Conservation (phyloP, 2,329 filamentous ascomycete genomes). For the Aspergillus versicolor region DNA sequence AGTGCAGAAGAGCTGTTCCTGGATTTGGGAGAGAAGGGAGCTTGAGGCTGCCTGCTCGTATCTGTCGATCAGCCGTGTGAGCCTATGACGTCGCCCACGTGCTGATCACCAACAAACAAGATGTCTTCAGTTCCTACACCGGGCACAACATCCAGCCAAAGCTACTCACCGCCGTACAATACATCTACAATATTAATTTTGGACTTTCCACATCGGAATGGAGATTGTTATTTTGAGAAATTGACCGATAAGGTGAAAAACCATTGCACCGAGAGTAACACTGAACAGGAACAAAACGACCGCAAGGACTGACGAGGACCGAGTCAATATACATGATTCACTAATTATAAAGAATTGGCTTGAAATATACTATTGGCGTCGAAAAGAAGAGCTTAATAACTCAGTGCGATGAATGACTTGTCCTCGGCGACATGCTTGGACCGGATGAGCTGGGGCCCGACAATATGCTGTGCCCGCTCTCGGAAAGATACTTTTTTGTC, state of each 20-base stretch:
- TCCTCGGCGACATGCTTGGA: not conserved
- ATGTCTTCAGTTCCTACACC: not conserved
- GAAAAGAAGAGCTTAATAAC: not conserved
- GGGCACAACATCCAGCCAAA: not conserved
- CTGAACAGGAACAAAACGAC: not conserved
- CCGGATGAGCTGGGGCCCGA: not conserved
- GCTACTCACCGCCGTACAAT: not conserved
- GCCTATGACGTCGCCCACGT: constrained; percentile 40
- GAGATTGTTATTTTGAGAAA: not conserved
- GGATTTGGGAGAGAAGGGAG: not conserved
- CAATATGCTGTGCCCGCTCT: not conserved
- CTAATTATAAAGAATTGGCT: not conserved
- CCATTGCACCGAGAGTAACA: not conserved
- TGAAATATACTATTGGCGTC: not conserved
- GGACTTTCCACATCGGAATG: not conserved
- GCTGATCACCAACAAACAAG: constrained; percentile 14
- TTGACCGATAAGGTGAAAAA: not conserved
- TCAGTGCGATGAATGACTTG: constrained; percentile 1
- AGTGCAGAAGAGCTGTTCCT: not conserved
- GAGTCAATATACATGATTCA: not conserved
- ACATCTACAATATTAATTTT: not conserved
- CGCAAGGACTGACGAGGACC: not conserved
- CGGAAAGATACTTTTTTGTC: constrained; percentile 17
- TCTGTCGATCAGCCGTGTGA: constrained; percentile 6
- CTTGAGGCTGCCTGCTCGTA: not conserved